Conservation (phyloP, 768 basidiomycete species). For the Austroboletus festivus region DNA sequence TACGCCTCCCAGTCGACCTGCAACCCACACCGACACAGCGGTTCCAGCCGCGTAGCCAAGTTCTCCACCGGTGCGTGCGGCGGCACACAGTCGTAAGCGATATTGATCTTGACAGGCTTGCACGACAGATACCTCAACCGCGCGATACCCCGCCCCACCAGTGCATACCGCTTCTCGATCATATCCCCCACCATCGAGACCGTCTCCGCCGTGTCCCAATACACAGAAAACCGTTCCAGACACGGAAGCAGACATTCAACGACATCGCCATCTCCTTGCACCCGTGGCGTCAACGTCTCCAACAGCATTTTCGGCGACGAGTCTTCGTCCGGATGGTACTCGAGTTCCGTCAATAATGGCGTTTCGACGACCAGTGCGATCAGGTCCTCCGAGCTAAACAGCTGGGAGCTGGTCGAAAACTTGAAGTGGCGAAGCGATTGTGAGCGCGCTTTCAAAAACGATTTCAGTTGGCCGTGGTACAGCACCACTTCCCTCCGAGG, state of each 20-base stretch:
- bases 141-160: conserved; percentile 9
- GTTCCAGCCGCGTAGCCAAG: conserved; percentile 17
- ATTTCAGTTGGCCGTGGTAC: conserved; percentile 15
- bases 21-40: conserved; percentile 17
- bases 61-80: conserved; percentile 13
- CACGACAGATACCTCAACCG: conserved; percentile 19
- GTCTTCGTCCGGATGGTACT: conserved; percentile 24
- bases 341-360: conserved; percentile 19
- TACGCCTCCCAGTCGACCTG: conserved; percentile 22
- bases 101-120: conserved; percentile 14
- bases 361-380: conserved; percentile 13
- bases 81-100: conserved; percentile 16
- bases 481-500: conserved; percentile 9
- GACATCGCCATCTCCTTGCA: conserved; percentile 2
- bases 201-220: conserved; percentile 27
- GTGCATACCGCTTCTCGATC: conserved; percentile 21
- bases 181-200: conserved; percentile 24
- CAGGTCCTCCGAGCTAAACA: conserved; percentile 18
- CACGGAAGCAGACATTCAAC: conserved; percentile 17
- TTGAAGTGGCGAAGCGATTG: conserved; percentile 11
- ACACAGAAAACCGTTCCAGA: conserved; percentile 18
- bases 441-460: conserved; percentile 14
- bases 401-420: conserved; percentile 18
- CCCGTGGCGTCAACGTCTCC: conserved; percentile 21
- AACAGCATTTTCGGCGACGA: conserved; percentile 16